phyloP scores from a whole-genome alignment of 768 basidiomycete genomes.

The Tylopilus sp. region DNA sequence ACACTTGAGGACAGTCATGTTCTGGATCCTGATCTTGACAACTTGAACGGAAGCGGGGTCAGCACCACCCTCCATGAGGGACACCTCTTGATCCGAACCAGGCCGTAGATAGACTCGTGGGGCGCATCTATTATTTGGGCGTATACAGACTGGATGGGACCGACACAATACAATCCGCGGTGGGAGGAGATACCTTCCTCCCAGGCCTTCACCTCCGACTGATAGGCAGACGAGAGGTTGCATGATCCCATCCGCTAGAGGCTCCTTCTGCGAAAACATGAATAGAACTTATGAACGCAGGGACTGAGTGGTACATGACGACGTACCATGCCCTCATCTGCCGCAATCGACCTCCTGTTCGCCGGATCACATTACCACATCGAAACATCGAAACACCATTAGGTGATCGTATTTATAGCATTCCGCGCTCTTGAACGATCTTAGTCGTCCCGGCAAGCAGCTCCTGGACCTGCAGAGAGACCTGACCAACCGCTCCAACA shows the following conservation, averaged over 20 bases:
- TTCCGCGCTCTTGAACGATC: conserved; percentile 81
- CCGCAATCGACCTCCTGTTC: conserved; percentile 44
- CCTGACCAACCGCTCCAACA: too few relatives aligned
- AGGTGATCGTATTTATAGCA: conserved; percentile 79
- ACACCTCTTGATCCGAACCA: too few relatives aligned
- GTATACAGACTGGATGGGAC: too few relatives aligned
- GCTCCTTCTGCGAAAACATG: conserved; percentile 40
- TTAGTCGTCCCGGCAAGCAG: conserved; percentile 89
- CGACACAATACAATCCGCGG: too few relatives aligned
- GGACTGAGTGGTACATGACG: background rate
- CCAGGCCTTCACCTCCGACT: conserved; percentile 96
- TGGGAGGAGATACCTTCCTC: too few relatives aligned
- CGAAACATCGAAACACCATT: conserved; percentile 66
- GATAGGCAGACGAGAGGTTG: conserved; percentile 79
- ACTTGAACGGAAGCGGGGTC: too few relatives aligned
- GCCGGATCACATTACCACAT: conserved; percentile 68
- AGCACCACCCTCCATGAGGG: too few relatives aligned
- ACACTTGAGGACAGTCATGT: too few relatives aligned
- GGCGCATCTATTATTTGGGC: too few relatives aligned
- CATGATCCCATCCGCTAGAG: conserved; percentile 68
- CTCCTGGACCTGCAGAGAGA: too few relatives aligned
- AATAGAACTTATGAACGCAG: background rate
- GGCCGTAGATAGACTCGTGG: too few relatives aligned
- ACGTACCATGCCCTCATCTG: conserved; percentile 35
- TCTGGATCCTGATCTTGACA: too few relatives aligned